Conservation (phyloP, 1,284 basidiomycete genomes). For the Cryptococcus deneoformans region DNA sequence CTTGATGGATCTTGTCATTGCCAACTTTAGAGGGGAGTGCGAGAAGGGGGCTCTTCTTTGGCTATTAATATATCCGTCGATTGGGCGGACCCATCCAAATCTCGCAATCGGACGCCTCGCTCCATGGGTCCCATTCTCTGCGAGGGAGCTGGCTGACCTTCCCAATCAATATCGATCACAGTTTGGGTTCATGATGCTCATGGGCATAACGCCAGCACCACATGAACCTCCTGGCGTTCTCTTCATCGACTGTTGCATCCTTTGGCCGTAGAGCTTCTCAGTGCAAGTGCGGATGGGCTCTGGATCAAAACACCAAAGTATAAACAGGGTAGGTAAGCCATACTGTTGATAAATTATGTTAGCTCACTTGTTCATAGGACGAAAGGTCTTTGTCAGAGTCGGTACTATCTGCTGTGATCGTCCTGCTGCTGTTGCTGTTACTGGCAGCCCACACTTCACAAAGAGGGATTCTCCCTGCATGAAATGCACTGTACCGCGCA, state of each 20-base stretch:
- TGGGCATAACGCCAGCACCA: neutral
- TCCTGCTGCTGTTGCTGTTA: neutral
- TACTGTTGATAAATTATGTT: neutral
- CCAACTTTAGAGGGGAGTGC: neutral
- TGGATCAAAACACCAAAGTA: neutral
- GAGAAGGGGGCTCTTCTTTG: neutral
- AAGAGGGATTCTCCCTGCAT: neutral
- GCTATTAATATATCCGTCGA: neutral
- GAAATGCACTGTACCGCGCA: neutral
- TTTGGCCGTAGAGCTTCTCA: neutral
- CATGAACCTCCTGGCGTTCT: slow-evolving; percentile 1
- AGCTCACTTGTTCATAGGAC: neutral
- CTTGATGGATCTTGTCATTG: too few species aligned
- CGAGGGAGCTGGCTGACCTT: neutral
- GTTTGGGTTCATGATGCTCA: neutral
- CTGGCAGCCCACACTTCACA: neutral
- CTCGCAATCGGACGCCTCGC: neutral
- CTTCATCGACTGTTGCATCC: neutral
- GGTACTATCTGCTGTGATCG: neutral
- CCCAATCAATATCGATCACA: neutral
- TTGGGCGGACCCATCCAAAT: neutral
- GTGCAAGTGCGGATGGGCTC: neutral
- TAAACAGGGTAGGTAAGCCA: neutral
- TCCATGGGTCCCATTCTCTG: neutral
- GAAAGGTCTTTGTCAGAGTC: neutral